phyloP scores from a whole-genome alignment of 1,284 basidiomycete genomes.

The Phaffia rhodozyma region DNA sequence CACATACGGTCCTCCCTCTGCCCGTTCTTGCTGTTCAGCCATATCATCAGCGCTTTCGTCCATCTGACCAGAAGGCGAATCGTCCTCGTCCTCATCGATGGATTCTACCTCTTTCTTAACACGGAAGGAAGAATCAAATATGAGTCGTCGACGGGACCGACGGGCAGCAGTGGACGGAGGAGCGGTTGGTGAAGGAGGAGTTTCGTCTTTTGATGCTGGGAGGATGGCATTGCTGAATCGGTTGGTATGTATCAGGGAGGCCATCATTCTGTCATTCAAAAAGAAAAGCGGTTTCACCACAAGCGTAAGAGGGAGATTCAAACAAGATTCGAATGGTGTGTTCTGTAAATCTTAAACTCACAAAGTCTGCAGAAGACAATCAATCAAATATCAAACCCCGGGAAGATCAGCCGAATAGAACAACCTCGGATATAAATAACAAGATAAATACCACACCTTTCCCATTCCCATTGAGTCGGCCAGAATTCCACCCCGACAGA shows the following conservation, averaged over 20 bases:
- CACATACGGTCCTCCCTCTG: slow-evolving; percentile 37
- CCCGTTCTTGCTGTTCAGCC: slow-evolving; percentile 22
- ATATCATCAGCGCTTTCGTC: slow-evolving; percentile 19
- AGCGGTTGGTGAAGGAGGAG: slow-evolving; percentile 23
- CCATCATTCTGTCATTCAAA: slow-evolving; percentile 58
- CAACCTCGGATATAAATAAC: too few relatives aligned
- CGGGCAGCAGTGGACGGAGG: slow-evolving; percentile 21
- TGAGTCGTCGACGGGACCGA: slow-evolving; percentile 43
- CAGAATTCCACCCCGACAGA: slow-evolving; percentile 51
- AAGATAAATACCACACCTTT: slow-evolving; percentile 39
- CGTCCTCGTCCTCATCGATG: slow-evolving; percentile 18
- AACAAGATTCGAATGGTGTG: background rate
- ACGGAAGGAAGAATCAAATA: slow-evolving; percentile 50
- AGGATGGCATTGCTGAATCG: slow-evolving; percentile 25
- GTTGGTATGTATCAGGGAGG: slow-evolving; percentile 76
- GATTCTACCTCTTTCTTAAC: background rate
- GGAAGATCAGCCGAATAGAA: too few relatives aligned
- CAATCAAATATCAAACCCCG: slow-evolving; percentile 18
- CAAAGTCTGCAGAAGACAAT: background rate
- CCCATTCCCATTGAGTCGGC: slow-evolving; percentile 51
- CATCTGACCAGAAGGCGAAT: slow-evolving; percentile 24
- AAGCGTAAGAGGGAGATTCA: background rate
- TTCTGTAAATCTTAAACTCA: background rate
- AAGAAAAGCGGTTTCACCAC: background rate
- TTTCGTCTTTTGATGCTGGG: background rate